Evolutionary conservation across 208 protist genomes (phyloP).

Genomic region (Spongospora subterranea): DNA sequence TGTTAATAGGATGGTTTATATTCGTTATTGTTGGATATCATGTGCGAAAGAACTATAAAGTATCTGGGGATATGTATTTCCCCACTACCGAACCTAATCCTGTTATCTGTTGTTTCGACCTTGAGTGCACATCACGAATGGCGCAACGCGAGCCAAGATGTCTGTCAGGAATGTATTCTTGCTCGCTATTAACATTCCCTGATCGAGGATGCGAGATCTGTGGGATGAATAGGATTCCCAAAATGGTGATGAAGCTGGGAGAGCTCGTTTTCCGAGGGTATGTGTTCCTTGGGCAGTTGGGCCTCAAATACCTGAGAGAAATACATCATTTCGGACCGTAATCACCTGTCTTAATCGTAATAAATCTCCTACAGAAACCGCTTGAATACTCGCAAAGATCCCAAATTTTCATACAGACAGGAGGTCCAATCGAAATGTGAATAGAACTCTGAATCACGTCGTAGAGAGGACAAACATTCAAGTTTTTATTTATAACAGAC

Average conservation of each 20-base stretch:
- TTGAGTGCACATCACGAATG: constrained; percentile 23
- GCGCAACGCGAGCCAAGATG: neutral
- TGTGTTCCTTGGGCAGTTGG: neutral
- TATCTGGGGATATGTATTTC: constrained; percentile 44
- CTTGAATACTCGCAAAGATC: no score
- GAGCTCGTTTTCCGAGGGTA: constrained; percentile 28
- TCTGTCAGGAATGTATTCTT: neutral
- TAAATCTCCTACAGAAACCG: no score
- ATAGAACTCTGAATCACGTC: no score
- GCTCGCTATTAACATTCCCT: neutral
- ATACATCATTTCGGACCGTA: constrained; percentile 51
- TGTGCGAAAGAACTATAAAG: constrained; percentile 45
- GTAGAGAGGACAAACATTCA: no score
- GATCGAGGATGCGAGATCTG: constrained; percentile 36
- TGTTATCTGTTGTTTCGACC: constrained; percentile 51
- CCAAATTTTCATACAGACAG: no score
- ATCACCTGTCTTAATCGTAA: no score
- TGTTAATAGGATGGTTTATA: neutral
- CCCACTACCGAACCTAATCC: constrained; percentile 22
- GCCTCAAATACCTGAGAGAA: constrained; percentile 2
- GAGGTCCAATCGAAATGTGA: no score
- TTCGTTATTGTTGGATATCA: constrained; percentile 33
- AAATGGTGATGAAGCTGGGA: neutral
- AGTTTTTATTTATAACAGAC: no score
- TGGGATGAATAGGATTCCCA: constrained; percentile 42